Evolutionary conservation across 129 eudicot genomes (phyloP).

Genomic region (Escallonia rubra): DNA sequence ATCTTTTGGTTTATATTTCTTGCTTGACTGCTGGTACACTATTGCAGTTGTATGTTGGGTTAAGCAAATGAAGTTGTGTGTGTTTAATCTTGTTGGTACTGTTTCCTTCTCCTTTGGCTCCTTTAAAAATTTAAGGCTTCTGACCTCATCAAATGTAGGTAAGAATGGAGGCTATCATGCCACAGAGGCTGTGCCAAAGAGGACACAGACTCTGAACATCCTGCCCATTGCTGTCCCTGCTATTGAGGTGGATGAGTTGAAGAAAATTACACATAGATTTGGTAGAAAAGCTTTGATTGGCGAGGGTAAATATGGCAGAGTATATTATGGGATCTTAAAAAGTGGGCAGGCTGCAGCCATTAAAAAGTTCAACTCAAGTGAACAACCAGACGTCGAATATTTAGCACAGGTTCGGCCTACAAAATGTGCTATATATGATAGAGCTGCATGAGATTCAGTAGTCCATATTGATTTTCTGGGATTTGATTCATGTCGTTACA

Average conservation of each 20-base stretch:
- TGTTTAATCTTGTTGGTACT: no score
- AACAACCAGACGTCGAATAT: constrained; percentile 54
- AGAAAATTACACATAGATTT: constrained; percentile 84
- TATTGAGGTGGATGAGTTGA: constrained; percentile 48
- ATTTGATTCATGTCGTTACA: constrained; percentile 6
- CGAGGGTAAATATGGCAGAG: constrained; percentile 93
- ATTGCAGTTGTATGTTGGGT: no score
- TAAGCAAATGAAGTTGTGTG: no score
- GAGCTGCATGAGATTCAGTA: neutral
- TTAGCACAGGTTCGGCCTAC: constrained; percentile 42
- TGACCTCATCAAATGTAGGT: constrained; percentile 24
- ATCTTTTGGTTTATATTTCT: no score
- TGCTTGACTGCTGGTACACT: no score
- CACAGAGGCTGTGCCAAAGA: constrained; percentile 52
- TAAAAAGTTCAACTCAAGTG: constrained; percentile 42
- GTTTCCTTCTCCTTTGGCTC: no score
- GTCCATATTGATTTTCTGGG: neutral
- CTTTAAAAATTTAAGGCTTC: no score
- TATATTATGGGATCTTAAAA: constrained; percentile 71
- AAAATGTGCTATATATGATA: neutral
- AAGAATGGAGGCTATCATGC: constrained; percentile 64
- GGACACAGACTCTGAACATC: constrained; percentile 24
- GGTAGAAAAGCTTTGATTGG: constrained; percentile 82
- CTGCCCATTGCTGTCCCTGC: constrained; percentile 55
- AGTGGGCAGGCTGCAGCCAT: constrained; percentile 80